These are phyloP conservation scores for Aspergillus ustus DNA, from an alignment of 2,329 filamentous ascomycete genomes.

Conservation along the genomic window DNA sequence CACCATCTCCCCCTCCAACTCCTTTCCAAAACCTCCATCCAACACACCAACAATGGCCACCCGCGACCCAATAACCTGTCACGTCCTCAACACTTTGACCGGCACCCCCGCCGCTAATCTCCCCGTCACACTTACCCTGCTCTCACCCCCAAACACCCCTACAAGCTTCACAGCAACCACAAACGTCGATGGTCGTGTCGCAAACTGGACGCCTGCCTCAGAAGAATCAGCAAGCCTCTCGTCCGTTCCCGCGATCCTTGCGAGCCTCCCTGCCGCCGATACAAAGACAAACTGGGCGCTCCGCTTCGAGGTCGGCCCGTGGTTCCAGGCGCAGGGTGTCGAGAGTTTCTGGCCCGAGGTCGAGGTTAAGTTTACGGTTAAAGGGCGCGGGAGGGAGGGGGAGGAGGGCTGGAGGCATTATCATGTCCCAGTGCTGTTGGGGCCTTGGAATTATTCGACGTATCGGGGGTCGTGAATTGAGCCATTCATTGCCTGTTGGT, in stretches of 20 bases:
- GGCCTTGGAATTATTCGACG: conserved; percentile 57
- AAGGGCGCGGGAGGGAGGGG: conserved; percentile 44
- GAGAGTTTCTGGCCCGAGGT: conserved; percentile 58
- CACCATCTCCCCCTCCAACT: conserved; percentile 16
- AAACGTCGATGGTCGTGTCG: conserved; percentile 40
- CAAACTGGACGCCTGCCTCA: conserved; percentile 18
- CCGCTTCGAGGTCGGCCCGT: conserved; percentile 51
- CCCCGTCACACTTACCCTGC: conserved; percentile 55
- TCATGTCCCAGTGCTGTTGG: conserved; percentile 56
- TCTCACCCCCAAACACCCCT: conserved; percentile 45
- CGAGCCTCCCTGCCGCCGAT: conserved; percentile 39
- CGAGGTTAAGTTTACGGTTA: conserved; percentile 55
- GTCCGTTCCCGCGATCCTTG: conserved; percentile 35
- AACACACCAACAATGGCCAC: conserved; percentile 20
- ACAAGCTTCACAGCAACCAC: conserved; percentile 38
- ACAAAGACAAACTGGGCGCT: conserved; percentile 52
- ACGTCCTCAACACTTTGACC: conserved; percentile 55
- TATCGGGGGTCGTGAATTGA: conserved; percentile 51
- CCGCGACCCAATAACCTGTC: conserved; percentile 55
- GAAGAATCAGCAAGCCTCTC: conserved; percentile 26
- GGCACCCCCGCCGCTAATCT: conserved; percentile 51
- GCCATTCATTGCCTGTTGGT: not conserved
- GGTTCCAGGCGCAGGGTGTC: conserved; percentile 53
- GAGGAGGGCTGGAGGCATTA: conserved; percentile 54
- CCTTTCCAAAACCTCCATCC: conserved; percentile 18